These are phyloP conservation scores for Clonostachys chloroleuca DNA, from an alignment of 2,329 filamentous ascomycete genomes.

Conservation along the genomic window DNA sequence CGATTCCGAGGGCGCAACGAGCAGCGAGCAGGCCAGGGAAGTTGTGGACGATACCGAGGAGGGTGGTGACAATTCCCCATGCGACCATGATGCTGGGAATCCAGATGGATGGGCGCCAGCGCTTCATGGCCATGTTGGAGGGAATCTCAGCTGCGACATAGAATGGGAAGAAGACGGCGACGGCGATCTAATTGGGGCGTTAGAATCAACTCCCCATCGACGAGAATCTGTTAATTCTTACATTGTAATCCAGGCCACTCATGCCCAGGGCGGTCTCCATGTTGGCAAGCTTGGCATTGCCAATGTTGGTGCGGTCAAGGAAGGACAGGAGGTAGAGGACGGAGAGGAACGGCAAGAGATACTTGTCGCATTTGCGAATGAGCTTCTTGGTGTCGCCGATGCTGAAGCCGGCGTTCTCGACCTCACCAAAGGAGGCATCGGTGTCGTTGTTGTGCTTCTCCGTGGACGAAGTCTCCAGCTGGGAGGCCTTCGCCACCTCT, in stretches of 20 bases:
- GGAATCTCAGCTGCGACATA: conserved; percentile 51
- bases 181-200: conserved; percentile 22
- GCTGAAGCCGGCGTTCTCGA: conserved; percentile 1
- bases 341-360: conserved; percentile 55
- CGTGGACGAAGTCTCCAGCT: conserved; percentile 1
- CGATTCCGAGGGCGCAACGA: conserved; percentile 40
- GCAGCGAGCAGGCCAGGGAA: conserved; percentile 43
- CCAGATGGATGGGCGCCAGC: conserved; percentile 44
- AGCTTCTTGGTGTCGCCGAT: conserved; percentile 36
- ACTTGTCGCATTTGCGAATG: conserved; percentile 46
- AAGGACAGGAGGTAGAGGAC: conserved; percentile 55
- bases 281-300: conserved; percentile 57
- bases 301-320: conserved; percentile 32
- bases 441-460: background rate
- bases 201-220: background rate
- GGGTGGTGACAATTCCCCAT: conserved; percentile 41
- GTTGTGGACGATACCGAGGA: conserved; percentile 47
- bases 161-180: conserved; percentile 48
- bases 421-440: background rate
- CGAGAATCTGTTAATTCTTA: conserved; percentile 2
- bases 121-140: conserved; percentile 52
- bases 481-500: too few relatives aligned
- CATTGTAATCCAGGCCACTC: conserved; percentile 25
- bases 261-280: conserved; percentile 28
- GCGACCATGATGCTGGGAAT: conserved; percentile 48